Evolutionary conservation across 768 basidiomycete genomes (phyloP), one percentile per base, ranked within the genome.

Genomic region (Xanthoconium purpureum): DNA sequence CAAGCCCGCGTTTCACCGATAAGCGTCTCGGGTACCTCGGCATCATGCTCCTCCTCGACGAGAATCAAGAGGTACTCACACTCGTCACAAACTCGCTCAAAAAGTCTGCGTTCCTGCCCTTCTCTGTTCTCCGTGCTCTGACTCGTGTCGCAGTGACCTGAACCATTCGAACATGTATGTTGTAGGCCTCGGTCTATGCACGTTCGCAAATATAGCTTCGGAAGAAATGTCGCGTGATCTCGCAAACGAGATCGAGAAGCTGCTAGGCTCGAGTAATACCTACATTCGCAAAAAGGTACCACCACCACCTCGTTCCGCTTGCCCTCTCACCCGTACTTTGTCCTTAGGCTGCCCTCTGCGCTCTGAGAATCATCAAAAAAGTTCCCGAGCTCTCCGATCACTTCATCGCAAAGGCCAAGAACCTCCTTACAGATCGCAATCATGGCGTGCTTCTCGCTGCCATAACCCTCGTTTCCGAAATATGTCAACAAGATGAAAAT

Each of bases 151-250:
- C 56, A 99, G 96, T 75, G 97, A 99, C 75, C 92, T 99, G 93
- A 98, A 98, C 73, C 95, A 98, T 72, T 88, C 95, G 2, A 98
- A 98, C 74, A 97, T 97, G 92, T 98, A 98, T 71, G 92, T 91
- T 5, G 97, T 98, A 28, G 97, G 97, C 7, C 82, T 99, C 54
- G 96, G 94, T 3, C 84, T 99, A 36, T 98, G 94, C 66, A 98
- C 97, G 0, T 98, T 99, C 68, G 97, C 96, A 56, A 98, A 98
- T 68, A 98, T 98, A 63, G 94, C 97, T 11, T 97, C 94, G 18
- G 97, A 99, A 73, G 97, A 99, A 74, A 99, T 99, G 97, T 94
- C 96, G 30, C 85, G 97, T 60, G 97, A 99, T 79, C 78, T 99
- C 62, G 91, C 90, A 52, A 96, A 98, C 66, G 97, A 98, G 77